Percentiles rank a stretch among this genome's conserved stretches.
Evolutionary conservation across 2,329 filamentous ascomycete species (phyloP).

Genomic region (Trichoderma breve): DNA sequence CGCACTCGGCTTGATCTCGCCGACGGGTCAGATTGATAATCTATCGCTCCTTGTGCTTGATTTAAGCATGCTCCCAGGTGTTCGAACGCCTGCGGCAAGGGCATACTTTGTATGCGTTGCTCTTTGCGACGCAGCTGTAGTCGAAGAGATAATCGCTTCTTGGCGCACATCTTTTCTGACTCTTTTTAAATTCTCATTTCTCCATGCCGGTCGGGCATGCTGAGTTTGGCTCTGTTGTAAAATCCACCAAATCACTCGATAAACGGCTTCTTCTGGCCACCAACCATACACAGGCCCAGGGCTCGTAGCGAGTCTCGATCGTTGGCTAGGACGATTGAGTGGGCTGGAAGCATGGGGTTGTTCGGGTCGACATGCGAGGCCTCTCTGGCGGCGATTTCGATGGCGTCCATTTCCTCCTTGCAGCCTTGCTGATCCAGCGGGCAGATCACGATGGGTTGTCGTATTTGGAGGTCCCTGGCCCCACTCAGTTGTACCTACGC

Average conservation of each 20-base stretch:
- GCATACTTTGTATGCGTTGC: not conserved
- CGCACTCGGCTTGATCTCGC: slow-evolving; percentile 1
- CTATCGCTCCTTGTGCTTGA: not conserved
- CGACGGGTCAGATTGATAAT: not conserved
- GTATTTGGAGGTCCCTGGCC: slow-evolving; percentile 81
- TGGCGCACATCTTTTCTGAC: not conserved
- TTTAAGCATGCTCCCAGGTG: not conserved
- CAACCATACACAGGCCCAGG: slow-evolving; percentile 62
- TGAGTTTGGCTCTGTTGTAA: not conserved
- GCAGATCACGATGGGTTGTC: slow-evolving; percentile 93
- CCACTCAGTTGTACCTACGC: slow-evolving; percentile 79
- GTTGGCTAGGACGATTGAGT: slow-evolving; percentile 74
- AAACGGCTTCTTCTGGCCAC: slow-evolving; percentile 62
- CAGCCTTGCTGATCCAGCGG: slow-evolving; percentile 92
- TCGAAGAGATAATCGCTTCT: not conserved
- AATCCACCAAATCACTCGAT: slow-evolving; percentile 50
- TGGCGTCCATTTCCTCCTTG: slow-evolving; percentile 98
- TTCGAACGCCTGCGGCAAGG: not conserved
- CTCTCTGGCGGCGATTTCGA: slow-evolving; percentile 92
- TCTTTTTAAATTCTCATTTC: not conserved
- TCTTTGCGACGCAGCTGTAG: not conserved
- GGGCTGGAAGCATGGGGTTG: slow-evolving; percentile 87
- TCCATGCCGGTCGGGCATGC: not conserved
- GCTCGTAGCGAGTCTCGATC: slow-evolving; percentile 65
- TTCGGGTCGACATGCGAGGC: slow-evolving; percentile 83